Percentiles rank a stretch among this genome's conserved stretches.
Evolutionary conservation across 139 green algal species (phyloP).

Genomic region (Prasinococcaceae sp.): DNA sequence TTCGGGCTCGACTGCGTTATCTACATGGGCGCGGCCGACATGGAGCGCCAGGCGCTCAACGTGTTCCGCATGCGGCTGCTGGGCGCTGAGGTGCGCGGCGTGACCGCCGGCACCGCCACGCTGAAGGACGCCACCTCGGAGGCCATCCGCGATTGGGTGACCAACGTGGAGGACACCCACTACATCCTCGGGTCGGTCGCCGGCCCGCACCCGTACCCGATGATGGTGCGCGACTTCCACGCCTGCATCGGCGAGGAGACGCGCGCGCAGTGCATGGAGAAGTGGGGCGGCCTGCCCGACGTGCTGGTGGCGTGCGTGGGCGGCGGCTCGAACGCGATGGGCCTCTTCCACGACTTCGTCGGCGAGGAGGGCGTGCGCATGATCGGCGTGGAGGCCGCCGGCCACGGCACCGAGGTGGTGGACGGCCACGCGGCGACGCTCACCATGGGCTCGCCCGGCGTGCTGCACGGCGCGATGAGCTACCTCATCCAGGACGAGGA

Average conservation of each 20-base stretch:
- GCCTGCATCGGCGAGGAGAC: constrained; percentile 83
- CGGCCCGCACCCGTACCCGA: constrained; percentile 95
- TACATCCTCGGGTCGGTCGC: constrained; percentile 96
- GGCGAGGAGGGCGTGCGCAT: constrained; percentile 67
- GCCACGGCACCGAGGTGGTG: constrained; percentile 67
- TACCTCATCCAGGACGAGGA: constrained; percentile 93
- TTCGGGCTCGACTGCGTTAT: constrained; percentile 91
- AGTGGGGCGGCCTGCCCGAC: constrained; percentile 77
- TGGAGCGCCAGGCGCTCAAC: constrained; percentile 92
- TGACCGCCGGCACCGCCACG: constrained; percentile 79
- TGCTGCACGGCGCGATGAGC: constrained; percentile 88
- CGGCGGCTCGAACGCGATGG: constrained; percentile 95
- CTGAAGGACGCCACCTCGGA: constrained; percentile 95
- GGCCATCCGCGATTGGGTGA: constrained; percentile 98
- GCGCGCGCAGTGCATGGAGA: constrained; percentile 55
- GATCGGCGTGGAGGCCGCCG: constrained; percentile 43
- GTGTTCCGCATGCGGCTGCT: constrained; percentile 97
- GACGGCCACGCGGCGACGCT: constrained; percentile 93
- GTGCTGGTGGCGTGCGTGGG: constrained; percentile 93
- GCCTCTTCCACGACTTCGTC: constrained; percentile 95
- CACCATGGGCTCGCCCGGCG: constrained; percentile 78
- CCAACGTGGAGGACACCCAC: constrained; percentile 97
- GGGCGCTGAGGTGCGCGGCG: constrained; percentile 71
- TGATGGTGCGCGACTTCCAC: constrained; percentile 92
- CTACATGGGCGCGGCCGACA: constrained; percentile 96